These are phyloP conservation scores for Aureobasidium sp. DNA, from an alignment of 2,329 filamentous ascomycete genomes.

Conservation along the genomic window DNA sequence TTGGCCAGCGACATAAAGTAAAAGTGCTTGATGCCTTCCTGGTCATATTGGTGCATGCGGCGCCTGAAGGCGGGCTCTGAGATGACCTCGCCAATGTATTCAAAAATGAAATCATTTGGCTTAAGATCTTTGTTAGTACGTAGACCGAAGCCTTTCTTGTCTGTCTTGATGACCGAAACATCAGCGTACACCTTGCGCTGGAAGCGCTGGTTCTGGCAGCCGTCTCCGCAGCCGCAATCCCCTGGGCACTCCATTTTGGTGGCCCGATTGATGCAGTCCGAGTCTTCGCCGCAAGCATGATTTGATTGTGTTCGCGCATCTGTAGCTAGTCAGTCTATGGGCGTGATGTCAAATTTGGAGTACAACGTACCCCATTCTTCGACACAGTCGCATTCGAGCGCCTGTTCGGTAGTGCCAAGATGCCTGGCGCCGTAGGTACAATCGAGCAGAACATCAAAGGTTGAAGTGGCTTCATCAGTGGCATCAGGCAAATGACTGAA, in stretches of 20 bases:
- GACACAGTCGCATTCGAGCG: slow-evolving; percentile 88
- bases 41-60: slow-evolving; percentile 87
- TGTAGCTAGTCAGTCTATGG: slow-evolving; percentile 30
- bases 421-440: slow-evolving; percentile 90
- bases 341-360: background rate
- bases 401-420: slow-evolving; percentile 85
- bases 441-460: slow-evolving; percentile 74
- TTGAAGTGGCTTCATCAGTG: slow-evolving; percentile 65
- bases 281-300: slow-evolving; percentile 86
- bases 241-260: slow-evolving; percentile 95
- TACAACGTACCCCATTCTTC: slow-evolving; percentile 82
- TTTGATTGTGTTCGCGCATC: slow-evolving; percentile 53
- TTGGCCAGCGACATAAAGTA: slow-evolving; percentile 99
- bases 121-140: slow-evolving; percentile 71
- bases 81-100: slow-evolving; percentile 98
- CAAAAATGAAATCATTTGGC: slow-evolving; percentile 87
- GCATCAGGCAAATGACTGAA: slow-evolving; percentile 71
- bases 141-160: slow-evolving; percentile 94
- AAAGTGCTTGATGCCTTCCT: slow-evolving; percentile 97
- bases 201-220: slow-evolving; percentile 92
- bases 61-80: slow-evolving; percentile 83
- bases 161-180: slow-evolving; percentile 93
- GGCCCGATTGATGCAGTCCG: slow-evolving; percentile 95
- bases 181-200: slow-evolving; percentile 82
- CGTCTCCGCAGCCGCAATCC: slow-evolving; percentile 78